A percentile compares a stretch with the other conserved stretches of the same genome.
Evolutionary conservation across 2,329 filamentous ascomycete genomes (phyloP).

Genomic region (Aspergillus pseudonomiae): DNA sequence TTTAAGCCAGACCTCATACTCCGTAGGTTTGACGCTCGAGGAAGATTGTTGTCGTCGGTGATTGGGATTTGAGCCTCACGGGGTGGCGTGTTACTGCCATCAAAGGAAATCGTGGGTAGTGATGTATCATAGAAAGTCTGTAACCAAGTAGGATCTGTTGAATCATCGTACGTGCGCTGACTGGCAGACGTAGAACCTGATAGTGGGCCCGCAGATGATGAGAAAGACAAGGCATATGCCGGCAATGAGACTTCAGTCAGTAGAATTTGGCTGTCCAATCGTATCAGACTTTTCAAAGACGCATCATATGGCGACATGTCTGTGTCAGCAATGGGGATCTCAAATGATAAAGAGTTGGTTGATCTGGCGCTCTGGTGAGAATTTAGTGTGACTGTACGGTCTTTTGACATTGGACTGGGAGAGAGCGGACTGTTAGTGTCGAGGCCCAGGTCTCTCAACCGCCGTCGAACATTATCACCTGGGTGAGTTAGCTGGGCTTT

Average conservation of each 20-base stretch:
- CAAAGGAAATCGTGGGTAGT: background rate
- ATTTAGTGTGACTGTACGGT: background rate
- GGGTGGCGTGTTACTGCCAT: background rate
- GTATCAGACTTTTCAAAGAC: background rate
- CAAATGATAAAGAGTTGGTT: background rate
- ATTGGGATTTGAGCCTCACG: background rate
- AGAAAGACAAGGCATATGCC: background rate
- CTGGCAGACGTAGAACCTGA: background rate
- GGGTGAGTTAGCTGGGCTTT: background rate
- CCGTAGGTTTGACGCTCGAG: background rate
- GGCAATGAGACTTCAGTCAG: background rate
- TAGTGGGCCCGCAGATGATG: background rate
- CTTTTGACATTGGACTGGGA: background rate
- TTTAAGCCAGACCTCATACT: background rate
- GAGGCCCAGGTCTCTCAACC: background rate
- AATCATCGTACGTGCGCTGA: background rate
- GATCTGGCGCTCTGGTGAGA: background rate
- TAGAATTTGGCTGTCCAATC: background rate
- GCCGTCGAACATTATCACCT: background rate
- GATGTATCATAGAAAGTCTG: background rate
- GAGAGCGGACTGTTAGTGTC: background rate
- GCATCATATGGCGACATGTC: background rate
- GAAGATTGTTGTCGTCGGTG: background rate
- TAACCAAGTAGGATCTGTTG: background rate
- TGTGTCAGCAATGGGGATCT: background rate